These are phyloP conservation scores for Kwoniella dejecticola DNA, from an alignment of 768 basidiomycete genomes.

Conservation along the genomic window DNA sequence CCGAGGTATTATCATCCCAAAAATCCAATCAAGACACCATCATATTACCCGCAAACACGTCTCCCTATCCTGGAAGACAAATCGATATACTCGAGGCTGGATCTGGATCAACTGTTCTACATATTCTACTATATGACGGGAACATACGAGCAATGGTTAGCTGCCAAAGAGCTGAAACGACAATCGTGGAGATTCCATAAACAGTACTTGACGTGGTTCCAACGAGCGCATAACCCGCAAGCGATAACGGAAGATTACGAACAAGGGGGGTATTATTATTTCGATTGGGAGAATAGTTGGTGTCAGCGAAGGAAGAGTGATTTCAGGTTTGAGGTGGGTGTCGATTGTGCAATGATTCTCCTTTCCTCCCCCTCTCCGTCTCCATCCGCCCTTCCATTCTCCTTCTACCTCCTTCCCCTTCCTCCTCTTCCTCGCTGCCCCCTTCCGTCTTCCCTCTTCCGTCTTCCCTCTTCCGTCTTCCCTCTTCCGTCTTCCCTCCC, in stretches of 20 bases:
- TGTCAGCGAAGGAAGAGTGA: constrained; percentile 97
- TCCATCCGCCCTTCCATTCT: too few species aligned
- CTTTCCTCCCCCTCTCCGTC: too few species aligned
- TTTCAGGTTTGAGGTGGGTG: constrained; percentile 68
- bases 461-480: too few species aligned
- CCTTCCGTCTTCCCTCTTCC: too few species aligned
- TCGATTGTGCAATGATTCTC: too few species aligned
- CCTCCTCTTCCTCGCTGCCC: too few species aligned
- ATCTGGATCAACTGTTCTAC: constrained; percentile 96
- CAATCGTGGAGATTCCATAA: constrained; percentile 99
- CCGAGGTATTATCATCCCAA: constrained; percentile 95
- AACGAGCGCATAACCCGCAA: constrained; percentile 94
- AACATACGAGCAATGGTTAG: constrained; percentile 96
- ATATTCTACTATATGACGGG: constrained; percentile 98
- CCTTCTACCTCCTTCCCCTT: too few species aligned
- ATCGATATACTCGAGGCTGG: constrained; percentile 82
- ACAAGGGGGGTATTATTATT: constrained; percentile 98
- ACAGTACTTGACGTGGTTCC: constrained; percentile 99
- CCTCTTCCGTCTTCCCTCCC: too few species aligned
- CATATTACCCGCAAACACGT: constrained; percentile 91
- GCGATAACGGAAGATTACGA: constrained; percentile 99
- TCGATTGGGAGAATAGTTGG: constrained; percentile 99
- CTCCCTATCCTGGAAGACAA: constrained; percentile 77
- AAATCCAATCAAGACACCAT: constrained; percentile 85
- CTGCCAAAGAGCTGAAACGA: constrained; percentile 93